These are phyloP conservation scores for Ceratocystis eucalypticola DNA, from an alignment of 2,329 filamentous ascomycete species.

Conservation along the genomic window DNA sequence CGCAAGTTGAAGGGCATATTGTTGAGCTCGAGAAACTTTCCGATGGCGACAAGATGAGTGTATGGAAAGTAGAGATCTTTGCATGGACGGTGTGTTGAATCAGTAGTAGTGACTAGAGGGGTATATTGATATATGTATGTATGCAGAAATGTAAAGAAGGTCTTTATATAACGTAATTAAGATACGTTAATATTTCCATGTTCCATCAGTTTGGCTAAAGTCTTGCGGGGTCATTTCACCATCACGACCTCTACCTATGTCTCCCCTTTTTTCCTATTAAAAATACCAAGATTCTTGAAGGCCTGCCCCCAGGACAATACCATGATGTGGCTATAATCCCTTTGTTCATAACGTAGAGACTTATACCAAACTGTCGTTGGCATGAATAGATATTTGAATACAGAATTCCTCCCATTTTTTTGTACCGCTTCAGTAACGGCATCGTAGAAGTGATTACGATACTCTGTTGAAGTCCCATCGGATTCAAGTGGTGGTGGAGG, in stretches of 20 bases:
- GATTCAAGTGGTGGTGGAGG: slow-evolving; percentile 27
- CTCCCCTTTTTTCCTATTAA: not conserved
- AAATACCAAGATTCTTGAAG: not conserved
- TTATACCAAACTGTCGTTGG: slow-evolving; percentile 1
- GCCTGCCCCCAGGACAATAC: not conserved
- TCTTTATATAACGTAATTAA: not conserved
- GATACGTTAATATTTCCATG: not conserved
- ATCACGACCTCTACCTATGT: not conserved
- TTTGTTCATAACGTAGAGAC: not conserved
- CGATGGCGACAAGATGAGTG: slow-evolving; percentile 24
- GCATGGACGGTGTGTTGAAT: not conserved
- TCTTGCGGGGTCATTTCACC: not conserved
- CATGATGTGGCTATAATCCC: slow-evolving; percentile 1
- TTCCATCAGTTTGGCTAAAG: not conserved
- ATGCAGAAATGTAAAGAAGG: not conserved
- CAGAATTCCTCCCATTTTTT: not conserved
- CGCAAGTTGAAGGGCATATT: slow-evolving; percentile 66
- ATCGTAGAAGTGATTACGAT: slow-evolving; percentile 8
- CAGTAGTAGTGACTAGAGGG: not conserved
- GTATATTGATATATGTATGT: not conserved
- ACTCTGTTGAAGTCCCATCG: not conserved
- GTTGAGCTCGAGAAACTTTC: slow-evolving; percentile 61
- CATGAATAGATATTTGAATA: not conserved
- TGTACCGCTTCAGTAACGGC: not conserved
- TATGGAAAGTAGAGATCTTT: not conserved